These are phyloP conservation scores for Eucalyptus cloeziana DNA, from an alignment of 345 rosid genomes.

Conservation along the genomic window DNA sequence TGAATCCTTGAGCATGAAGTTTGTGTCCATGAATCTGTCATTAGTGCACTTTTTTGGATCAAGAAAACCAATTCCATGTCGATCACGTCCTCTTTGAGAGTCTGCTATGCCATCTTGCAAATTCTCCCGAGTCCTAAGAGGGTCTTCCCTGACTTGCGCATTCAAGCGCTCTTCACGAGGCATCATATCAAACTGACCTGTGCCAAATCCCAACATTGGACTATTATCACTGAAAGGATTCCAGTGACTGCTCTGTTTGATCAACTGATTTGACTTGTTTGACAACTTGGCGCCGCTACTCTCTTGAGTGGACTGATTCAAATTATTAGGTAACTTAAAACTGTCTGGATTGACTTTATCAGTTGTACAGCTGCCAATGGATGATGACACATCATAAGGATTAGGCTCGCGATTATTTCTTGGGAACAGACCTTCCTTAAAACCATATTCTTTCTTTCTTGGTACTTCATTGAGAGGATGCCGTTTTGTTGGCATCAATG, in stretches of 20 bases:
- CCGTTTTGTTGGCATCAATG: conserved; percentile 78
- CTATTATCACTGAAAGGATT: conserved; percentile 20
- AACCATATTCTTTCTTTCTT: conserved; percentile 53
- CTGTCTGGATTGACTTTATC: conserved; percentile 29
- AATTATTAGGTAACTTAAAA: conserved; percentile 18
- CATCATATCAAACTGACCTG: conserved; percentile 14
- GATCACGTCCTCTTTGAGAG: conserved; percentile 14
- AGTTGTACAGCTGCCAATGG: conserved; percentile 33
- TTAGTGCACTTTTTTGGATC: conserved; percentile 38
- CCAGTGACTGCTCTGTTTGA: conserved; percentile 25
- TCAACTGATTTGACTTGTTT: conserved; percentile 17
- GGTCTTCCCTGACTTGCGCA: conserved; percentile 16
- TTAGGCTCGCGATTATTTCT: conserved; percentile 63
- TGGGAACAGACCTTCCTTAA: conserved; percentile 58
- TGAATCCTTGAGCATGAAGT: conserved; percentile 44
- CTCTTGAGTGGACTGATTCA: conserved; percentile 24
- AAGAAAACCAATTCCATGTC: conserved; percentile 26
- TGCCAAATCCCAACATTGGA: conserved; percentile 21
- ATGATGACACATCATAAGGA: conserved; percentile 36
- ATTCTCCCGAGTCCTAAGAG: conserved; percentile 15
- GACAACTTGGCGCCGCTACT: conserved; percentile 20
- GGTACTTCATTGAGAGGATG: conserved; percentile 80
- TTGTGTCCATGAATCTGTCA: conserved; percentile 40
- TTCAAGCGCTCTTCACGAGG: conserved; percentile 21
- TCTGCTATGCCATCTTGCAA: conserved; percentile 13